phyloP scores from a whole-genome alignment of 129 eudicot genomes.

The Sambucus nigra region DNA sequence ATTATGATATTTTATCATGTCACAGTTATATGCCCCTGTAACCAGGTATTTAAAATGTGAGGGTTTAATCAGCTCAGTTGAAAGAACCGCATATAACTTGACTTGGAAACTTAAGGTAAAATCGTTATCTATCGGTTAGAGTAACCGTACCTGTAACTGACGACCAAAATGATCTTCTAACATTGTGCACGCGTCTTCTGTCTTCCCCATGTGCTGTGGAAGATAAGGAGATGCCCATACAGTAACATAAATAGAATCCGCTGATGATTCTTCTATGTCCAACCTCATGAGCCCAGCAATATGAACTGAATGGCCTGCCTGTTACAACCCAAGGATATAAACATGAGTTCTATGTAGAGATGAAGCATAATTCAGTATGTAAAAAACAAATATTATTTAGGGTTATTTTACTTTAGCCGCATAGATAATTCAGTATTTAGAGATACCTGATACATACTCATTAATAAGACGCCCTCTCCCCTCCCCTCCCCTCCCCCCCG shows the following conservation, averaged over 20 bases:
- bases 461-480: too few relatives aligned
- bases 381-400: too few relatives aligned
- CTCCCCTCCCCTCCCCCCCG: too few relatives aligned
- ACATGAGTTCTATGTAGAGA: constrained; percentile 2
- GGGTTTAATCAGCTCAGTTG: background rate
- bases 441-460: too few relatives aligned
- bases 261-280: constrained; percentile 62
- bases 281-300: constrained; percentile 84
- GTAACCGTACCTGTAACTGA: constrained; percentile 61
- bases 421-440: too few relatives aligned
- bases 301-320: constrained; percentile 82
- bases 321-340: constrained; percentile 9
- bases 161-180: constrained; percentile 79
- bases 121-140: constrained; percentile 5
- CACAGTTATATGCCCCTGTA: too few relatives aligned
- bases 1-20: too few relatives aligned
- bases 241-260: constrained; percentile 71
- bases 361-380: background rate
- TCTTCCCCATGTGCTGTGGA: constrained; percentile 89
- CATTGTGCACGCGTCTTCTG: constrained; percentile 55
- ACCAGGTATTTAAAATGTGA: background rate
- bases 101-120: background rate
- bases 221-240: constrained; percentile 86
- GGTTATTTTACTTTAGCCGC: too few relatives aligned
- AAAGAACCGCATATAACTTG: background rate